These are phyloP conservation scores for Amylostereum areolatum DNA, from an alignment of 1,284 basidiomycete species.

Conservation along the genomic window DNA sequence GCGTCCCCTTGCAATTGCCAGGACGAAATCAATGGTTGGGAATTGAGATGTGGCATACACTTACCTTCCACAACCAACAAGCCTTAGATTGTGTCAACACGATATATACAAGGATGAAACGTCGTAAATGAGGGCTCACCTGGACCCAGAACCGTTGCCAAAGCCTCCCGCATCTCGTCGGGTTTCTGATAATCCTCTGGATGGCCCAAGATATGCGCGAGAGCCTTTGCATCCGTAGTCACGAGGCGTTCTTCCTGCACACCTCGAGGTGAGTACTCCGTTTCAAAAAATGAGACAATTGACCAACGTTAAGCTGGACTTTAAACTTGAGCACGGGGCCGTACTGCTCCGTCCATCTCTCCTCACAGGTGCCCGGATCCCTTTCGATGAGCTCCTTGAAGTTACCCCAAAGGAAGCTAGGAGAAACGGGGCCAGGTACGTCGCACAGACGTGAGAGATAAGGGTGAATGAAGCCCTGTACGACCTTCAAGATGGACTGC, in stretches of 20 bases:
- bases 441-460: conserved; percentile 36
- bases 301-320: neutral
- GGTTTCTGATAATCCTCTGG: neutral
- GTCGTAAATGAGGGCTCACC: neutral
- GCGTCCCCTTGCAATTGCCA: neutral
- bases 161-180: no score
- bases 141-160: neutral
- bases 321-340: neutral
- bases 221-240: neutral
- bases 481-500: conserved; percentile 8
- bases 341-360: neutral
- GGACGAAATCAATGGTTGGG: neutral
- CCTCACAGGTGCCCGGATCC: conserved; percentile 29
- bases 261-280: neutral
- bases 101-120: neutral
- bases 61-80: neutral
- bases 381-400: conserved; percentile 35
- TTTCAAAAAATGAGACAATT: neutral
- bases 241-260: neutral
- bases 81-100: neutral
- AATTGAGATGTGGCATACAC: neutral
- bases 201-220: neutral
- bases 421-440: conserved; percentile 44
- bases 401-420: conserved; percentile 50
- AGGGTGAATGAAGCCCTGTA: conserved; percentile 21